A percentile compares a stretch with the other conserved stretches of the same genome.
Conservation (phyloP, 441 rosid genomes). For the Populus tomentosa region DNA sequence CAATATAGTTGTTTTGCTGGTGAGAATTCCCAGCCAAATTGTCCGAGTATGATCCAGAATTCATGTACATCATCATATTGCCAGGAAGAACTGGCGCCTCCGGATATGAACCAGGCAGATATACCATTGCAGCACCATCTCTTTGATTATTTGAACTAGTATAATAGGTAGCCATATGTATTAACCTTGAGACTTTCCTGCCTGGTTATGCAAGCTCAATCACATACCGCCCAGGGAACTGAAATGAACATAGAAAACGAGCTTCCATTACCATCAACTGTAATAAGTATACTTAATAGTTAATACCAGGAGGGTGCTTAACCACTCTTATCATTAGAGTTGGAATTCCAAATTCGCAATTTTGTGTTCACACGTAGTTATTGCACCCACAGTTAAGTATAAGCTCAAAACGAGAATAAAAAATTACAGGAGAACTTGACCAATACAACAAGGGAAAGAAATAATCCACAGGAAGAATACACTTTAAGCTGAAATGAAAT, state of each 20-base stretch:
- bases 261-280: constrained; percentile 15
- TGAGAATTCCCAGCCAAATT: constrained; percentile 46
- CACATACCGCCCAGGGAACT: constrained; percentile 19
- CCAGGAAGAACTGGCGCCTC: constrained; percentile 57
- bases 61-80: constrained; percentile 73
- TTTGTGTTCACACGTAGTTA: background rate
- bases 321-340: background rate
- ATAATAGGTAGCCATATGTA: constrained; percentile 70
- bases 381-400: background rate
- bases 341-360: background rate
- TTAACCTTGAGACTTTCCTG: constrained; percentile 15
- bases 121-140: constrained; percentile 53
- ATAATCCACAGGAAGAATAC: background rate
- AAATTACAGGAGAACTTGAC: background rate
- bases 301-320: background rate
- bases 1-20: constrained; percentile 51
- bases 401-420: background rate
- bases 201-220: constrained; percentile 13
- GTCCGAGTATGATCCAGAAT: constrained; percentile 56
- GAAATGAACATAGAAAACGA: constrained; percentile 18
- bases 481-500: background rate
- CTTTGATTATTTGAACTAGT: constrained; percentile 55
- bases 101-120: constrained; percentile 52
- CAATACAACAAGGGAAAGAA: background rate
- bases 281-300: background rate